Evolutionary conservation across 805 yeast genomes (phyloP), one percentile per base, ranked within the genome.

Genomic region (baker's yeast (Saccharomyces cerevisiae)): DNA sequence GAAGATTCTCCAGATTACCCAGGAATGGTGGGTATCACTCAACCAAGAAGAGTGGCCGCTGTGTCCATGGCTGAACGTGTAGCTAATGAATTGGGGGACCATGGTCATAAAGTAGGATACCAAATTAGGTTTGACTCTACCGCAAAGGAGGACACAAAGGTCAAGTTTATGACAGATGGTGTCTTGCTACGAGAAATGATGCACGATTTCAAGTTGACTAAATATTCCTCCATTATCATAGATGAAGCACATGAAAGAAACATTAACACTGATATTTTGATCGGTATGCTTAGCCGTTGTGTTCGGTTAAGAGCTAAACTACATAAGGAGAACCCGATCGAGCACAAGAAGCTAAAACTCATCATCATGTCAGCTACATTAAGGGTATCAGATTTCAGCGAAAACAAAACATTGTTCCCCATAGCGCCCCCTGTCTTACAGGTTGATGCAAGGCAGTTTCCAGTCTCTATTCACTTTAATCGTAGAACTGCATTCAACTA

Each of bases 241-340:
- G 99, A 94, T 74, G 99, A 94, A 71, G 99, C 99, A 0, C 99
- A 94, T 69, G 99, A 94, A 70, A 81, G 99, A 68, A 92, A 90
- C 66, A 83, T 92, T 57, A 94, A 94, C 67, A 94, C 99, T 0
- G 99, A 94, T 71, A 92, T 94, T 49, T 75, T 94, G 54, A 90
- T 94, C 58, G 99, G 99, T 49, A 87, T 94, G 85, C 74, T 94
- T 51, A 89, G 96, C 66, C 82, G 99, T 61, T 85, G 91, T 17
- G 80, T 89, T 56, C 81, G 78, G 59, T 76, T 92, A 43, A 81
- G 99, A 63, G 74, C 80, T 21, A 76, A 79, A 57, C 77, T 80
- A 51, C 75, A 76, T 62, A 64, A 59, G 2, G 67, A 76, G 51
- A 73, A 82, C 58, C 83, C 87, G 1, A 46, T 52, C 0, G 74